A percentile compares a stretch with the other conserved stretches of the same genome.
phyloP scores from a whole-genome alignment of 2,329 filamentous ascomycete genomes.

The Penicillium italicum region DNA sequence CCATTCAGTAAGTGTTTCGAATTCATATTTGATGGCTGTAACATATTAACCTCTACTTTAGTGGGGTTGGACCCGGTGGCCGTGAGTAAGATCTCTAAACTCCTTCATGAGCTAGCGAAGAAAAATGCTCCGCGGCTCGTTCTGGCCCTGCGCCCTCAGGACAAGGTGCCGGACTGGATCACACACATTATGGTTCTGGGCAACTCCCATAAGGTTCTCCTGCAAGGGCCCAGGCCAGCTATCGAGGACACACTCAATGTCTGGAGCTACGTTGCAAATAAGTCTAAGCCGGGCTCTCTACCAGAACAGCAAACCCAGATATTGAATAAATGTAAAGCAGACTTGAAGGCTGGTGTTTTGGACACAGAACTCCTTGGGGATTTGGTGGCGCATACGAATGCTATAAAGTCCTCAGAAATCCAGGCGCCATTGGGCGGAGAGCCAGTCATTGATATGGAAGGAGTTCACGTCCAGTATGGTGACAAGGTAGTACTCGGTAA shows the following conservation, averaged over 20 bases:
- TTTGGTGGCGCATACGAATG: conserved; percentile 9
- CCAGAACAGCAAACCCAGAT: conserved; percentile 7
- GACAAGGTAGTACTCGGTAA: conserved; percentile 73
- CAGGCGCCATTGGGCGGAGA: conserved; percentile 52
- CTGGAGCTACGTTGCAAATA: conserved; percentile 26
- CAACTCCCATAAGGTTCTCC: conserved; percentile 61
- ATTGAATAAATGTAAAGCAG: conserved; percentile 11
- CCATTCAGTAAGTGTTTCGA: conserved; percentile 64
- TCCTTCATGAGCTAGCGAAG: conserved; percentile 66
- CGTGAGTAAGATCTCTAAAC: conserved; percentile 63
- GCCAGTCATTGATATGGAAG: conserved; percentile 79
- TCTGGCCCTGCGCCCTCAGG: conserved; percentile 76
- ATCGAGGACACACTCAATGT: conserved; percentile 49
- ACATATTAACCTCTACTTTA: conserved; percentile 25
- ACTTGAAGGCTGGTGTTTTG: conserved; percentile 21
- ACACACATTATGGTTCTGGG: conserved; percentile 75
- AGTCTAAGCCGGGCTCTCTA: background rate
- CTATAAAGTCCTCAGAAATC: background rate
- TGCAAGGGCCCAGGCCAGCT: conserved; percentile 61
- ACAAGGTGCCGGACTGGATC: conserved; percentile 84
- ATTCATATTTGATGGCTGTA: background rate
- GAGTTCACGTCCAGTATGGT: conserved; percentile 77
- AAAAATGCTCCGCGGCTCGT: conserved; percentile 68
- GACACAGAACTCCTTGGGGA: conserved; percentile 27
- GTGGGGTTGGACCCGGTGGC: conserved; percentile 89